Base-by-base conservation (phyloP, 805 yeast genomes). In the Cyberlindnera nakhonratchasimensis region DNA sequence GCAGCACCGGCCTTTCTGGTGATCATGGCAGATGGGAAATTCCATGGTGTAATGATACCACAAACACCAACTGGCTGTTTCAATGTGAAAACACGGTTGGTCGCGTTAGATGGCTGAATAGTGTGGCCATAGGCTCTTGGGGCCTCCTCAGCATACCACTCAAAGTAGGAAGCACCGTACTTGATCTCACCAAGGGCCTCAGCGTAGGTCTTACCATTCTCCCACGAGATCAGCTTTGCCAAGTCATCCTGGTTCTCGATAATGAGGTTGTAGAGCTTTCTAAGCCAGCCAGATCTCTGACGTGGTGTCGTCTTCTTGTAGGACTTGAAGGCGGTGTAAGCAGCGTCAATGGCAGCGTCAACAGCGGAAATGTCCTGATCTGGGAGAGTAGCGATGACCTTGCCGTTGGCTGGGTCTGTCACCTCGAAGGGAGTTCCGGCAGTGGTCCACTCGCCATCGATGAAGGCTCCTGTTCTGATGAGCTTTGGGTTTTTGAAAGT, bases 71-170 rank as follows among this genome's bases (percentile, higher is more conserved):
- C 71, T 24, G 52, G 49, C 54, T 79, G 80, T 51, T 72, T 75
- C 38, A 68, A 53, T 17, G 84, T 76, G 47, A 72, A 64, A 18
- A 74, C 73, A 57, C 80, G 71, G 53, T 74, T 77, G 39, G 70
- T 61, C 35, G 70, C 65, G 53, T 71, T 73, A 18, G 71, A 46
- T 9, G 83, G 79, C 52, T 75, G 82, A 43, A 77, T 77, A 3
- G 80, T 74, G 43, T 70, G 65, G 37, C 84, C 82, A 53, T 76
- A 75, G 22, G 68, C 56, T 48, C 82, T 61, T 51, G 77, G 74
- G 12, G 82, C 80, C 53, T 76, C 82, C 57, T 76, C 82, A 24
- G 95, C 72, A 58, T 80, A 90, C 96, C 97, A 90, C 58, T 87
- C 89, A 61, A 86, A 84, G 63, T 84, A 89, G 6, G 86, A 75